A percentile compares a stretch with the other conserved stretches of the same genome.
phyloP scores from a whole-genome alignment of 2,329 filamentous ascomycete species.

The Alternaria burnsii region DNA sequence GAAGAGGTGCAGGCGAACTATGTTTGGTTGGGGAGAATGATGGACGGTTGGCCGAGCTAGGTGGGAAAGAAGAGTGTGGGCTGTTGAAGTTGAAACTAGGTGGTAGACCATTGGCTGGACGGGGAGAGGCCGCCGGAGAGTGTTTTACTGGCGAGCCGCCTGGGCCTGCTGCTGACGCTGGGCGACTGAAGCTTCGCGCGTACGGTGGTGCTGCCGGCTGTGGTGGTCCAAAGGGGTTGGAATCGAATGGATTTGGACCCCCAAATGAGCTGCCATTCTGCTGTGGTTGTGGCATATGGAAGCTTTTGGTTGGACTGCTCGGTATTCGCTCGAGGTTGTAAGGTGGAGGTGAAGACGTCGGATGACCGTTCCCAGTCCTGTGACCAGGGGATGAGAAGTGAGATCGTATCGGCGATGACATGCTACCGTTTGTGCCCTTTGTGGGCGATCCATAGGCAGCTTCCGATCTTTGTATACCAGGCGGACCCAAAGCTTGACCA shows the following conservation, averaged over 20 bases:
- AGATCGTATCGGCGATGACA: conserved; percentile 36
- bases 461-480: conserved; percentile 51
- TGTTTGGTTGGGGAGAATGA: conserved; percentile 52
- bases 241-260: conserved; percentile 24
- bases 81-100: conserved; percentile 47
- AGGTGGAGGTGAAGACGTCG: conserved; percentile 46
- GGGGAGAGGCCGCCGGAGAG: conserved; percentile 46
- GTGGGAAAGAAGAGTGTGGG: conserved; percentile 60
- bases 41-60: conserved; percentile 40
- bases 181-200: conserved; percentile 42
- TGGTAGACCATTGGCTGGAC: conserved; percentile 43
- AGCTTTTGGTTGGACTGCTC: conserved; percentile 39
- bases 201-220: conserved; percentile 31
- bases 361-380: conserved; percentile 27
- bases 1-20: conserved; percentile 48
- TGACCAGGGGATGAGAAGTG: conserved; percentile 35
- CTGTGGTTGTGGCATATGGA: conserved; percentile 32
- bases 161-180: conserved; percentile 39
- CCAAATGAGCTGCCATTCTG: conserved; percentile 42
- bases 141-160: conserved; percentile 48
- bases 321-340: conserved; percentile 38
- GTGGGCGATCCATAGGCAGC: conserved; percentile 47
- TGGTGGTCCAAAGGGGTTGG: conserved; percentile 30
- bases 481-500: conserved; percentile 54
- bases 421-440: conserved; percentile 35